Evolutionary conservation across 2,329 filamentous ascomycete species (phyloP).

Genomic region (Sporothrix dimorphospora): DNA sequence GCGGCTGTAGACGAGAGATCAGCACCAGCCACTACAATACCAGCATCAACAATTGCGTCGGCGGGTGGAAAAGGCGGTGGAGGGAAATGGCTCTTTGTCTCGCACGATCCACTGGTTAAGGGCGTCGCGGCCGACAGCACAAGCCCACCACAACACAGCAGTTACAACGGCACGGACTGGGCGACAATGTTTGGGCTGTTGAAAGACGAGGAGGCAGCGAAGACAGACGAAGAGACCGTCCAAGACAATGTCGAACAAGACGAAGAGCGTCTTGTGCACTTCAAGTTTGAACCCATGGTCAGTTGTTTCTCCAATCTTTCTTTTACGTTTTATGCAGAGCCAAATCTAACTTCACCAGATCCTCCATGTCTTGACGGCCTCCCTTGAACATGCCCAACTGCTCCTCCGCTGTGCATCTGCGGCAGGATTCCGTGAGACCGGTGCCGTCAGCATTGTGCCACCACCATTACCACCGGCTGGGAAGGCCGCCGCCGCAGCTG

Average conservation of each 20-base stretch:
- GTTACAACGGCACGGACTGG: conserved; percentile 32
- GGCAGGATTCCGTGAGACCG: conserved; percentile 88
- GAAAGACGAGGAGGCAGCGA: conserved; percentile 38
- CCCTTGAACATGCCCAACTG: conserved; percentile 71
- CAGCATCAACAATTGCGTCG: conserved; percentile 50
- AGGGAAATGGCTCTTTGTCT: conserved; percentile 84
- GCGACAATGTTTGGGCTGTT: conserved; percentile 48
- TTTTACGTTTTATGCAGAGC: not conserved
- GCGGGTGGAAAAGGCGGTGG: conserved; percentile 85
- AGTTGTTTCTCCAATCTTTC: conserved; percentile 41
- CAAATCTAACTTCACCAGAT: conserved; percentile 60
- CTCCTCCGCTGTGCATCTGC: conserved; percentile 75
- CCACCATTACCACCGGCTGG: not conserved
- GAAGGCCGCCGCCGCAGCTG: not conserved
- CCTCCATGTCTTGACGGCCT: conserved; percentile 81
- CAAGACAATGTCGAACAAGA: conserved; percentile 29
- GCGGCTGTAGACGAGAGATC: not conserved
- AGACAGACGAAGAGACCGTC: conserved; percentile 14
- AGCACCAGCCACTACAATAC: conserved; percentile 37
- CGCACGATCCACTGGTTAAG: conserved; percentile 68
- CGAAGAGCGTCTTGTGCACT: conserved; percentile 62
- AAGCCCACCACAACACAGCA: conserved; percentile 16
- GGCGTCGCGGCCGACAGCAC: conserved; percentile 38
- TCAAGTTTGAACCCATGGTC: conserved; percentile 97
- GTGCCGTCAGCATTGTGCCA: conserved; percentile 68